These are phyloP conservation scores for Leucoagaricus sp. DNA, from an alignment of 1,284 basidiomycete genomes.

Conservation along the genomic window DNA sequence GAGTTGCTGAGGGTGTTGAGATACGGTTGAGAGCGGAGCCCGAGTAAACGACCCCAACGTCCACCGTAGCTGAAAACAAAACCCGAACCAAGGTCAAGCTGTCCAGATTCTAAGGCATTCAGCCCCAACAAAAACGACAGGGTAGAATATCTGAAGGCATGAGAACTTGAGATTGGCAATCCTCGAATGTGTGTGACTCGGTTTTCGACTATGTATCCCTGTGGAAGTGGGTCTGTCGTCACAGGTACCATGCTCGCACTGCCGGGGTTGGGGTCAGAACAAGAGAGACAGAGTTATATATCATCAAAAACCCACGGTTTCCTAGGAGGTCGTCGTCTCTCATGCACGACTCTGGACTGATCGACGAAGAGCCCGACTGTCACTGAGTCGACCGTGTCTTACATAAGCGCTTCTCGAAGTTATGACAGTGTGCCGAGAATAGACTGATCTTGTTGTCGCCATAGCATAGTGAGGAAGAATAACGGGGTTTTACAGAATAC, in stretches of 20 bases:
- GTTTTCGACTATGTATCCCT: constrained; percentile 53
- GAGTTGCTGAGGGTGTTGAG: constrained; percentile 29
- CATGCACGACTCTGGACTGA: too few species aligned
- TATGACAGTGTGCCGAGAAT: too few species aligned
- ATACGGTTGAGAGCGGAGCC: constrained; percentile 50
- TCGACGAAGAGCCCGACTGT: too few species aligned
- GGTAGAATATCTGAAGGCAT: constrained; percentile 68
- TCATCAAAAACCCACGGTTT: too few species aligned
- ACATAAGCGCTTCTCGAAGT: not conserved
- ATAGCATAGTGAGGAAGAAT: too few species aligned
- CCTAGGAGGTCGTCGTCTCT: too few species aligned
- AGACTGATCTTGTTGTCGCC: too few species aligned
- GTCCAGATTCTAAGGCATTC: constrained; percentile 51
- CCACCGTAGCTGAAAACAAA: constrained; percentile 55
- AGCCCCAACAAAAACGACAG: constrained; percentile 64
- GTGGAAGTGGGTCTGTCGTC: constrained; percentile 6
- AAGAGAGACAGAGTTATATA: too few species aligned
- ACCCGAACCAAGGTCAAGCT: constrained; percentile 51
- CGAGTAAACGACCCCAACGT: constrained; percentile 44
- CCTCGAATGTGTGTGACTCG: constrained; percentile 59
- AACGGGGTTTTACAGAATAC: too few species aligned
- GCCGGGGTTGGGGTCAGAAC: too few species aligned
- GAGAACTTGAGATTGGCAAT: constrained; percentile 50
- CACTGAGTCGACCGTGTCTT: not conserved
- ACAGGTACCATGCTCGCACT: not conserved